Evolutionary conservation across 1,284 basidiomycete genomes (phyloP), one percentile per base, ranked within the genome.

Genomic region (Veloporphyrellus conicus): DNA sequence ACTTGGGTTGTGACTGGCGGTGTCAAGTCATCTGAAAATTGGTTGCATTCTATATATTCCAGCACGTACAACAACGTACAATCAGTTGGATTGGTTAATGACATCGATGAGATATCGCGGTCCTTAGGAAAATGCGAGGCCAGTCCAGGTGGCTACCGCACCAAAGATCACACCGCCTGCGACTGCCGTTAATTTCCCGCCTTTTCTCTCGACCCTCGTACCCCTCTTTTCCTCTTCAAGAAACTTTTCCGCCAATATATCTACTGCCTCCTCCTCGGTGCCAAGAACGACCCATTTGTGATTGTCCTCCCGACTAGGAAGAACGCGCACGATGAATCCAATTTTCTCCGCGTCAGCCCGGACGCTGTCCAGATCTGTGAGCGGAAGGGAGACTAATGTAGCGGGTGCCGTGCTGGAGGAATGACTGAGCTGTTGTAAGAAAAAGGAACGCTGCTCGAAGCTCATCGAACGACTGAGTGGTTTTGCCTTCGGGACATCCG

Each of bases 391-490:
- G 52, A 77, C 74, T 25, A 79, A 64, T 5, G 70, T 74, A 3
- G 79, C 78, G 6, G 69, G 69, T 9, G 66, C 50, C 6, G 50
- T 54, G 28, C 64, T 53, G 1, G 76, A 72, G 19, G 69, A 65
- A 20, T 63, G 55, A 20, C 61, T 60, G 40, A 83, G 69, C 33
- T 67, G 69, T 4, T 72, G 63, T 19, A 81, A 57, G 60, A 82
- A 82, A 9, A 60, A 40, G 37, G 71, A 68, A 16, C 79, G 73
- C 54, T 80, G 70, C 49, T 75, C 72, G 20, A 70, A 55, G 52
- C 77, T 81, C 75, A 79, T 74, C 5, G 76, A 71, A 22, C 76
- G 74, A 14, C 53, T 50, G 18, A 78, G 66, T 22, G 69, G 62
- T 31, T 25, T 49, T 12, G 52, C 22, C 18, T 43, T 51, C 41